phyloP scores from a whole-genome alignment of 139 green algal genomes.

The Volvox africanus region DNA sequence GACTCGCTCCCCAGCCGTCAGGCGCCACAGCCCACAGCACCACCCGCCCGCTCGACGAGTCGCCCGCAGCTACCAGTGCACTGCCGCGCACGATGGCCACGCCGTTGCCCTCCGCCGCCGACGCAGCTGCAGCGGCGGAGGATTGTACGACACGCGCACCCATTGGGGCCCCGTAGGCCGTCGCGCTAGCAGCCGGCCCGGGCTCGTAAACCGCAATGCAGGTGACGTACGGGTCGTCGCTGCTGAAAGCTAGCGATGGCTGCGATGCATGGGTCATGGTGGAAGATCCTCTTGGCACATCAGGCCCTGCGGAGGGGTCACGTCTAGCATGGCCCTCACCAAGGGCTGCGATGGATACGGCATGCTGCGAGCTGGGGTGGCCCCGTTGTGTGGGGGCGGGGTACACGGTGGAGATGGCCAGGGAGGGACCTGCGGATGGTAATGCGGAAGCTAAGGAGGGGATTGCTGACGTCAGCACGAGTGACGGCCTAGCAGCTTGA shows the following conservation, averaged over 20 bases:
- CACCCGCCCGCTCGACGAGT: neutral
- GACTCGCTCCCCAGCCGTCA: neutral
- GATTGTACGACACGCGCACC: neutral
- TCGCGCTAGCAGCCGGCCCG: neutral
- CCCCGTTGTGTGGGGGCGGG: no score
- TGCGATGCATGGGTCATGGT: no score
- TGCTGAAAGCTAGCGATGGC: no score
- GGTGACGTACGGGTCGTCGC: neutral
- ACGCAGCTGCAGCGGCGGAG: neutral
- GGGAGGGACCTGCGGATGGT: neutral
- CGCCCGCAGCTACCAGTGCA: conserved; percentile 10
- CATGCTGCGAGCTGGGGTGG: no score
- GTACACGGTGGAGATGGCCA: neutral
- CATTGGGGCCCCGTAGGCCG: neutral
- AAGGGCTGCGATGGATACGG: no score
- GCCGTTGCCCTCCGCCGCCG: neutral
- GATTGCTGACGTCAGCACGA: neutral
- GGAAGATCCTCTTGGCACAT: neutral
- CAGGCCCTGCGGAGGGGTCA: neutral
- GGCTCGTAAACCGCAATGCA: conserved; percentile 1
- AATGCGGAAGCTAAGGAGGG: neutral
- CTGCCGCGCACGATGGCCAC: neutral
- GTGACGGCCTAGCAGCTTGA: neutral
- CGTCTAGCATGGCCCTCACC: no score
- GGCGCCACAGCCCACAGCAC: conserved; percentile 40